A percentile compares a stretch with the other conserved stretches of the same genome.
Conservation (phyloP, 352 stramenopile genomes). For the Phytophthora hybrid region DNA sequence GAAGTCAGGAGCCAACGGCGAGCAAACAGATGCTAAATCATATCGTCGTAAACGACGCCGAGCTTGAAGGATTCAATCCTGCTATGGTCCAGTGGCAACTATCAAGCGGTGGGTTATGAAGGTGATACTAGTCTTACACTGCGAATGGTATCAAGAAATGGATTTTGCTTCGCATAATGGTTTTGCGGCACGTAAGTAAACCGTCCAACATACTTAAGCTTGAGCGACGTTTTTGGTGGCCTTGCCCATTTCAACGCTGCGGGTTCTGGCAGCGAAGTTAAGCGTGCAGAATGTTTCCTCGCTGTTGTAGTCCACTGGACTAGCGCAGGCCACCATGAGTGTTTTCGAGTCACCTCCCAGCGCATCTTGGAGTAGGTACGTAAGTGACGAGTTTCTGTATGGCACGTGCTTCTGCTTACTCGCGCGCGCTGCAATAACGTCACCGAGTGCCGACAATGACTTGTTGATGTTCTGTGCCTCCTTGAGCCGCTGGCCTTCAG, state of each 20-base stretch:
- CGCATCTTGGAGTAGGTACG: conserved; percentile 94
- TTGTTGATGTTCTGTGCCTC: conserved; percentile 96
- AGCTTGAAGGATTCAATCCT: conserved; percentile 9
- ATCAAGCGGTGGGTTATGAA: background rate
- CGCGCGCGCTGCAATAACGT: conserved; percentile 95
- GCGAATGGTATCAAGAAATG: conserved; percentile 24
- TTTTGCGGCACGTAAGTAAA: background rate
- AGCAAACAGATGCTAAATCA: conserved; percentile 46
- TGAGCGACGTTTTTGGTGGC: conserved; percentile 85
- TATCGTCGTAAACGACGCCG: conserved; percentile 39
- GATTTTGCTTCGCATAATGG: conserved; percentile 24
- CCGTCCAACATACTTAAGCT: conserved; percentile 9
- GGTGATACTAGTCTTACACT: conserved; percentile 1
- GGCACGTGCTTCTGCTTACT: conserved; percentile 93
- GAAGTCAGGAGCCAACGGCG: conserved; percentile 3
- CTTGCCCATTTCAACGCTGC: conserved; percentile 92
- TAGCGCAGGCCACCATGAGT: conserved; percentile 93
- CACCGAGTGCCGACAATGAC: conserved; percentile 95
- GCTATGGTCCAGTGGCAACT: background rate
- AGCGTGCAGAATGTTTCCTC: conserved; percentile 94
- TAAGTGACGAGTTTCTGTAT: conserved; percentile 96
- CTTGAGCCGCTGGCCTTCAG: conserved; percentile 87
- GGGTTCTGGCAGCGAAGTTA: conserved; percentile 89
- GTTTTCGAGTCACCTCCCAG: conserved; percentile 93
- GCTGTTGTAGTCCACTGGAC: conserved; percentile 92